Conservation (phyloP, 352 stramenopile genomes). For the Pythium graminicola region DNA sequence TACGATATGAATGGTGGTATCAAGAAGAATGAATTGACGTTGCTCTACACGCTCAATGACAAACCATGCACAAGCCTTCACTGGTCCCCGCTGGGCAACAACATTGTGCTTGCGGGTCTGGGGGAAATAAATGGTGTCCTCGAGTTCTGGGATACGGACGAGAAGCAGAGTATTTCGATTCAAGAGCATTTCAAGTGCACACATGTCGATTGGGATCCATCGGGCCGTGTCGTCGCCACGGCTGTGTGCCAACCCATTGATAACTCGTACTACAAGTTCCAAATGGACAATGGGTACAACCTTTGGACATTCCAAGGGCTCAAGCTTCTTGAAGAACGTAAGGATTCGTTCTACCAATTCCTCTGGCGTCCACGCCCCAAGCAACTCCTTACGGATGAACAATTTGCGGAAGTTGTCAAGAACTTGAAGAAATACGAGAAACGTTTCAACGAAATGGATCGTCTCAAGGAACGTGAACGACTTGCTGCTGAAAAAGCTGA, state of each 20-base stretch:
- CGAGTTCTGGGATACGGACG: slow-evolving; percentile 97
- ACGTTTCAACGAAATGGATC: slow-evolving; percentile 84
- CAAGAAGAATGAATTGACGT: slow-evolving; percentile 88
- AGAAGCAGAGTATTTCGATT: slow-evolving; percentile 91
- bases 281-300: slow-evolving; percentile 99
- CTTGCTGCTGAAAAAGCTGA: slow-evolving; percentile 53
- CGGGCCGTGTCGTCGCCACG: slow-evolving; percentile 92
- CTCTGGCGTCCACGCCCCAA: slow-evolving; percentile 90
- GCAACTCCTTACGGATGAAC: slow-evolving; percentile 88
- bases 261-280: slow-evolving; percentile 95
- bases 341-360: slow-evolving; percentile 96
- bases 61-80: slow-evolving; percentile 95
- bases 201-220: slow-evolving; percentile 97
- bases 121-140: slow-evolving; percentile 94
- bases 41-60: slow-evolving; percentile 92
- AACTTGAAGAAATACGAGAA: slow-evolving; percentile 97
- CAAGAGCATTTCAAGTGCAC: slow-evolving; percentile 99
- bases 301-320: slow-evolving; percentile 98
- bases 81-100: slow-evolving; percentile 93
- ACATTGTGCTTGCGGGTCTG: slow-evolving; percentile 93
- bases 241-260: slow-evolving; percentile 95
- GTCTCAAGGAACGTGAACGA: slow-evolving; percentile 75
- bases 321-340: slow-evolving; percentile 91
- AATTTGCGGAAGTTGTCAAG: slow-evolving; percentile 94
- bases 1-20: slow-evolving; percentile 90